Conservation (phyloP, 1,284 basidiomycete genomes). For the Rhizopogon parksii region DNA sequence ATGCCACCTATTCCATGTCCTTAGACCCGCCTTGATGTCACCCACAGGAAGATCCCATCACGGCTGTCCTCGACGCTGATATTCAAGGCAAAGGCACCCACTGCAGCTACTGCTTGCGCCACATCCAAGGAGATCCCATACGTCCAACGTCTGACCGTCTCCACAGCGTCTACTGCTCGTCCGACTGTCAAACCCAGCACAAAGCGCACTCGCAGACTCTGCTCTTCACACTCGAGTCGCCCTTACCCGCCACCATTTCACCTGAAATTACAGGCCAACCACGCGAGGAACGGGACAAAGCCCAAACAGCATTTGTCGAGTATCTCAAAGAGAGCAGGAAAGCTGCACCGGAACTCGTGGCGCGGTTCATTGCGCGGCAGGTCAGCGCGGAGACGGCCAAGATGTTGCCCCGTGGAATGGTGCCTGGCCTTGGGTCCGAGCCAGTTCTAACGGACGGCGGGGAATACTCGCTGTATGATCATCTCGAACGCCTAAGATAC, state of each 20-base stretch:
- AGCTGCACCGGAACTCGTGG: conserved; percentile 50
- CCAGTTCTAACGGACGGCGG: conserved; percentile 43
- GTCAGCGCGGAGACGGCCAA: conserved; percentile 60
- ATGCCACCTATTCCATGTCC: conserved; percentile 6
- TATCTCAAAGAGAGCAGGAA: conserved; percentile 45
- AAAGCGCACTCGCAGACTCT: conserved; percentile 57
- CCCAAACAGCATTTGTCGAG: conserved; percentile 51
- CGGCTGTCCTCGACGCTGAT: conserved; percentile 62
- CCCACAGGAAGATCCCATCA: conserved; percentile 61
- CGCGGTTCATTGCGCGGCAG: conserved; percentile 65
- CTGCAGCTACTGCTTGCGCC: conserved; percentile 66
- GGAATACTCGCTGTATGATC: conserved; percentile 63
- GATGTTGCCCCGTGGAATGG: conserved; percentile 31
- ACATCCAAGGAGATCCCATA: conserved; percentile 40
- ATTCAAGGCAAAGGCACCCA: conserved; percentile 57
- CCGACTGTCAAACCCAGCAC: conserved; percentile 50
- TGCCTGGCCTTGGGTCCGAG: conserved; percentile 26
- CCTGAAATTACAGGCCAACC: conserved; percentile 27
- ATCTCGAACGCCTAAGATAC: conserved; percentile 65
- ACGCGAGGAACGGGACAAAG: conserved; percentile 42
- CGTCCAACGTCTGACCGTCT: conserved; percentile 45
- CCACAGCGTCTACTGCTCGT: conserved; percentile 62
- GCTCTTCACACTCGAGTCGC: conserved; percentile 60
- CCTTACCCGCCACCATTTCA: conserved; percentile 49
- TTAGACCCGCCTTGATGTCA: neutral